phyloP scores from a whole-genome alignment of 176 grass and related monocot genomes.

The Triticum urartu region DNA sequence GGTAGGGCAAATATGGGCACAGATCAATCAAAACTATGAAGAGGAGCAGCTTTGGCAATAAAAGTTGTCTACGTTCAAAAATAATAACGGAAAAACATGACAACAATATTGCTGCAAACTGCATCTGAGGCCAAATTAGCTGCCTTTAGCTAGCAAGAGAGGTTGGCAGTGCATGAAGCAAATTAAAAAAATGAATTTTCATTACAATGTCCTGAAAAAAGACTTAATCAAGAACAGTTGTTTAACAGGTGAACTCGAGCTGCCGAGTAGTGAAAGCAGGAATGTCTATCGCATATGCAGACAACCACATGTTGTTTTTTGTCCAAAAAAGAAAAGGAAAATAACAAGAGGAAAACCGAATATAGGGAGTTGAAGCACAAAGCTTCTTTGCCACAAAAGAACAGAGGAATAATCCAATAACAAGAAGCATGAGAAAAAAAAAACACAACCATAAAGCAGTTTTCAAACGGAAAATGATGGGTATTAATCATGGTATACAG shows the following conservation, averaged over 20 bases:
- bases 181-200: not conserved
- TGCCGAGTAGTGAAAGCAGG: not conserved
- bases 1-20: too few relatives aligned
- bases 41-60: too few relatives aligned
- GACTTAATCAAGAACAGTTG: not conserved
- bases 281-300: constrained; percentile 15
- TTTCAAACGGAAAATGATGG: not conserved
- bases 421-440: not conserved
- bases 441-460: not conserved
- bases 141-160: not conserved
- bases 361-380: constrained; percentile 10
- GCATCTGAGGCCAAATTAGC: too few relatives aligned
- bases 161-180: not conserved
- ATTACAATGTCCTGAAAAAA: not conserved
- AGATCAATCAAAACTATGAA: too few relatives aligned
- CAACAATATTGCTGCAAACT: too few relatives aligned
- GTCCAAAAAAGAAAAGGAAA: not conserved
- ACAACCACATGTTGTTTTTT: constrained; percentile 5
- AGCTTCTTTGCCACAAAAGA: constrained; percentile 52
- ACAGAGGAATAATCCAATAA: constrained; percentile 20
- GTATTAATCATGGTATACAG: not conserved
- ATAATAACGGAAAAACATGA: too few relatives aligned
- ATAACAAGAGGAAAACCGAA: not conserved
- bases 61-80: too few relatives aligned
- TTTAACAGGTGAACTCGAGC: not conserved